Percentiles rank a stretch among this genome's conserved stretches.
Conservation (phyloP, 2,329 filamentous ascomycete genomes). For the Aureobasidium sp. region DNA sequence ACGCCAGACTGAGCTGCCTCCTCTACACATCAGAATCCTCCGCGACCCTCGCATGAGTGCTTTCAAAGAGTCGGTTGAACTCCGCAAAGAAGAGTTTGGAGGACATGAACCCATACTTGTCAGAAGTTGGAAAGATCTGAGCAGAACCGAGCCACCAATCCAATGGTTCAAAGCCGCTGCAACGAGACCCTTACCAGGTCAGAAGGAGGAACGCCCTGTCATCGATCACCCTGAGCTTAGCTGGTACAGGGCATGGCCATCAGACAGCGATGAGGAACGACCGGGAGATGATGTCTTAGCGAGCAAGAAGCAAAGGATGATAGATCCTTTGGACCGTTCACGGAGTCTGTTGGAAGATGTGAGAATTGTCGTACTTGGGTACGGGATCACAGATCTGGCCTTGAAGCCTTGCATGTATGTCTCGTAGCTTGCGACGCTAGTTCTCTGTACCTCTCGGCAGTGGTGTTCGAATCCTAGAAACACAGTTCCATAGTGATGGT, state of each 20-base stretch:
- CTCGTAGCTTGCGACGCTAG: neutral
- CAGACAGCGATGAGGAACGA: neutral
- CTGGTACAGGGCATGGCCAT: neutral
- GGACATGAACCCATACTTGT: neutral
- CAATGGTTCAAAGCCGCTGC: neutral
- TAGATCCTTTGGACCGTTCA: neutral
- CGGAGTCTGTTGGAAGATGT: neutral
- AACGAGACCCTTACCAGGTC: no score
- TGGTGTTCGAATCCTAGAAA: neutral
- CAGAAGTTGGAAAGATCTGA: neutral
- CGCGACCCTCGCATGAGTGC: neutral
- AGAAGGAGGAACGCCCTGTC: no score
- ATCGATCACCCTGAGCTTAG: neutral
- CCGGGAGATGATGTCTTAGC: neutral
- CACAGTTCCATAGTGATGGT: no score
- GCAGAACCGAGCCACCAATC: neutral
- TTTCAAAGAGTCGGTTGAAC: neutral
- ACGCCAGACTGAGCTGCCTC: no score
- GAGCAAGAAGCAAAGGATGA: neutral
- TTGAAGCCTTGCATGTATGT: neutral
- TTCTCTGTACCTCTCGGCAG: neutral
- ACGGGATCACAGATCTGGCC: neutral
- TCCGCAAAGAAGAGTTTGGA: neutral
- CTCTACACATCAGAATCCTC: neutral
- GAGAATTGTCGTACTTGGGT: neutral